Evolutionary conservation across 768 basidiomycete species (phyloP).

Genomic region (Thelephora aurantiotincta): DNA sequence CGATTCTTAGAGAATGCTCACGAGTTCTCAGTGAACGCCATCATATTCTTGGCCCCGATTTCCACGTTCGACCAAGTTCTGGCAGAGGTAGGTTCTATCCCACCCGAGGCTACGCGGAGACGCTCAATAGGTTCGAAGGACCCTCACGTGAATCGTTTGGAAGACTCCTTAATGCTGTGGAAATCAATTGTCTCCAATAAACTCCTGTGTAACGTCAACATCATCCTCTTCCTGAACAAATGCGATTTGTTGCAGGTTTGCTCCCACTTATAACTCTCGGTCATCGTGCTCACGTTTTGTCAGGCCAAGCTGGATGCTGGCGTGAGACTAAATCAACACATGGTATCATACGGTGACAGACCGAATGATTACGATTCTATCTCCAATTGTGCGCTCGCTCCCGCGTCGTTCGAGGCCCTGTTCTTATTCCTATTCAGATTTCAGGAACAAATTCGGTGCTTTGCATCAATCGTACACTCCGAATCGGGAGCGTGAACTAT

Average conservation of each 20-base stretch:
- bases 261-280: neutral
- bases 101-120: neutral
- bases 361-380: constrained; percentile 71
- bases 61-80: constrained; percentile 81
- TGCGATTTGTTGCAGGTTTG: constrained; percentile 59
- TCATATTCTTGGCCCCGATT: constrained; percentile 81
- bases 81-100: constrained; percentile 38
- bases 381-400: constrained; percentile 43
- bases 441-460: constrained; percentile 57
- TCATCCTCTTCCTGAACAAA: constrained; percentile 71
- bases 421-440: constrained; percentile 29
- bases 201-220: constrained; percentile 57
- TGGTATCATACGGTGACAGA: constrained; percentile 58
- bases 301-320: constrained; percentile 69
- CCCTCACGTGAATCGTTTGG: constrained; percentile 55
- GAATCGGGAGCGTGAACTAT: constrained; percentile 59
- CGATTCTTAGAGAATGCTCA: constrained; percentile 2
- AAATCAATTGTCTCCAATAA: constrained; percentile 57
- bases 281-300: neutral
- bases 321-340: constrained; percentile 53
- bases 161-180: constrained; percentile 72
- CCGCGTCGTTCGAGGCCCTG: neutral
- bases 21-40: constrained; percentile 50
- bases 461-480: constrained; percentile 55
- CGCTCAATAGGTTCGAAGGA: constrained; percentile 30